phyloP scores from a whole-genome alignment of 164 flowering plant species.

The Nelumbo lutea region DNA sequence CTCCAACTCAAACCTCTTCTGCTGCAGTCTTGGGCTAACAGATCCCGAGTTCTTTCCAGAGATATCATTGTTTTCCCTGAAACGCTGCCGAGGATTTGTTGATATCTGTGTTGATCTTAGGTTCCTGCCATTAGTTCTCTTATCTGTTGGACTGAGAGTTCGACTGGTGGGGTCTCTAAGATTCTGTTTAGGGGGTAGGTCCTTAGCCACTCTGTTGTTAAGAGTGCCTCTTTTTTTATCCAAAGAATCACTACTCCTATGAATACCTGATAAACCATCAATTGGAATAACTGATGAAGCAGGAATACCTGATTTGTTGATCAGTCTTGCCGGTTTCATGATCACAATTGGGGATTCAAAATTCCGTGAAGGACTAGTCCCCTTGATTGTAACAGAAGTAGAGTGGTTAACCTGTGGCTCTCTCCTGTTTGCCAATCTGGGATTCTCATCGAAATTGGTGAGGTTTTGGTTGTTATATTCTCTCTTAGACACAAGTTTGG shows the following conservation, averaged over 20 bases:
- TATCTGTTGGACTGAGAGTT: conserved; percentile 25
- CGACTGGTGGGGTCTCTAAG: conserved; percentile 19
- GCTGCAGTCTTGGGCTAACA: conserved; percentile 66
- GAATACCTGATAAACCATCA: conserved; percentile 25
- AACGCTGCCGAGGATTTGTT: conserved; percentile 32
- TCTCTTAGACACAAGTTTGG: conserved; percentile 23
- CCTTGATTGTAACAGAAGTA: conserved; percentile 20
- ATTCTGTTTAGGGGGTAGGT: conserved; percentile 26
- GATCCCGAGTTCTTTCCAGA: conserved; percentile 48
- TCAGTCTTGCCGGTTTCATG: conserved; percentile 45
- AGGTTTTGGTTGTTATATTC: conserved; percentile 15
- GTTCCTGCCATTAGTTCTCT: conserved; percentile 31
- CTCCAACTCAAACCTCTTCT: conserved; percentile 62
- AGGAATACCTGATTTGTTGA: conserved; percentile 24
- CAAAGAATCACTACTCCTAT: conserved; percentile 17
- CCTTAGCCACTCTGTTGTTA: conserved; percentile 25
- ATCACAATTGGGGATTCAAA: conserved; percentile 35
- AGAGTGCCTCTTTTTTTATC: conserved; percentile 17
- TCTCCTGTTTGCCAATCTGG: conserved; percentile 18
- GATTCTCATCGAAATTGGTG: conserved; percentile 23
- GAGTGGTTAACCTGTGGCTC: conserved; percentile 14
- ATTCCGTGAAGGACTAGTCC: conserved; percentile 23
- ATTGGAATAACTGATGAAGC: conserved; percentile 17
- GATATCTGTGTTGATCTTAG: conserved; percentile 25
- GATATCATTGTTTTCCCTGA: conserved; percentile 37